A percentile compares a stretch with the other conserved stretches of the same genome.
These are phyloP conservation scores for Chimonanthus salicifolius DNA, from an alignment of 164 flowering plant species.

Conservation along the genomic window DNA sequence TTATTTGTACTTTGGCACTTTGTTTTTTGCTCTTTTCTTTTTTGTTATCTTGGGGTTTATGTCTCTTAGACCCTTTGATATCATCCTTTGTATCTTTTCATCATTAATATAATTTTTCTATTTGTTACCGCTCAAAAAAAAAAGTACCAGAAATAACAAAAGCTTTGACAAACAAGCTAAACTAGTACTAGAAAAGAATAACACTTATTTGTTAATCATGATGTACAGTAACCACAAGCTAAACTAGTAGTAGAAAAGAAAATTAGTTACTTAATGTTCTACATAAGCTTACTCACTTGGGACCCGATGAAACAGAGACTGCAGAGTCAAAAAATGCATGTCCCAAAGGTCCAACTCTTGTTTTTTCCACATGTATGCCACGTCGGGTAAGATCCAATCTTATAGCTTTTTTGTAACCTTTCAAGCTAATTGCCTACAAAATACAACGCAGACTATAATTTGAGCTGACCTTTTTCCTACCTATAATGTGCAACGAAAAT, in stretches of 20 bases:
- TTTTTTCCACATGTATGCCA: constrained; percentile 56
- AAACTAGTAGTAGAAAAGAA: not conserved
- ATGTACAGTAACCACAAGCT: not conserved
- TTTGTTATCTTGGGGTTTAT: too few species aligned
- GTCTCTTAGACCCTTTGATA: too few species aligned
- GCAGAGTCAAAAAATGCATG: constrained; percentile 83
- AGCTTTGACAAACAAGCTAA: too few species aligned
- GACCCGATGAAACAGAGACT: constrained; percentile 65
- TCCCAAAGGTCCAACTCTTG: constrained; percentile 91
- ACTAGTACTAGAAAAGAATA: too few species aligned
- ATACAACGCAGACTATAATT: not conserved
- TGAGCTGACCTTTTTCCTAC: too few species aligned
- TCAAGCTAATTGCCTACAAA: constrained; percentile 50
- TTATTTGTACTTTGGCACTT: too few species aligned
- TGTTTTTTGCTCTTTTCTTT: too few species aligned
- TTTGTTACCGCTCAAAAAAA: too few species aligned
- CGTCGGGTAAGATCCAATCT: constrained; percentile 65
- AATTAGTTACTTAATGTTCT: not conserved
- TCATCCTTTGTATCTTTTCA: too few species aligned
- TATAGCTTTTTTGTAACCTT: constrained; percentile 30
- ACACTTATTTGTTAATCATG: not conserved
- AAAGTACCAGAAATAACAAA: too few species aligned
- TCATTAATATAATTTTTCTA: too few species aligned
- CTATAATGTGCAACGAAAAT: too few species aligned
- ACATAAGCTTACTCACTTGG: constrained; percentile 58